A percentile compares a stretch with the other conserved stretches of the same genome.
Evolutionary conservation across 768 basidiomycete genomes (phyloP).

Genomic region (Clavaria fumosa): DNA sequence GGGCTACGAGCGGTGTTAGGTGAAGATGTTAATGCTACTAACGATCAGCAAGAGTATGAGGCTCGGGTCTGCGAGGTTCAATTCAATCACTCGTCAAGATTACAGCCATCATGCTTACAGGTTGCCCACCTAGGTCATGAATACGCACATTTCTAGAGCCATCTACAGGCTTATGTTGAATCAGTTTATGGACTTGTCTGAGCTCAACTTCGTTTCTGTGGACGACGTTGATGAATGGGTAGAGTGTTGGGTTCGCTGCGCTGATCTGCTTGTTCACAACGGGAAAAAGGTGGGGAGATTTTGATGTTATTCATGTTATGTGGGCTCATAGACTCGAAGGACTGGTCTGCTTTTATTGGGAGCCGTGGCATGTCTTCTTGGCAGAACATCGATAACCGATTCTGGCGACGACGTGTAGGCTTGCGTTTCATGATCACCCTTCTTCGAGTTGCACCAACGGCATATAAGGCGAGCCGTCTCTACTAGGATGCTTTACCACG

Average conservation of each 20-base stretch:
- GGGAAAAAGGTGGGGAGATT: slow-evolving; percentile 14
- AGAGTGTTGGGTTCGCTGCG: slow-evolving; percentile 63
- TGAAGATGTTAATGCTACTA: slow-evolving; percentile 15
- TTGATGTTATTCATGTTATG: neutral
- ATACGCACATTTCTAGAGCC: slow-evolving; percentile 21
- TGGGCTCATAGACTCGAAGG: slow-evolving; percentile 21
- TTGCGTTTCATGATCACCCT: slow-evolving; percentile 44
- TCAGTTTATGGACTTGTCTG: slow-evolving; percentile 24
- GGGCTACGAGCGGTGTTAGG: slow-evolving; percentile 39
- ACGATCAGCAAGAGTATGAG: slow-evolving; percentile 29
- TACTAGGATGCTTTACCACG: no score
- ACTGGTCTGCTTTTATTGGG: slow-evolving; percentile 49
- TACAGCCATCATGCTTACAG: no score
- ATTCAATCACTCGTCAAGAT: no score
- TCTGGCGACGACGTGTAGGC: slow-evolving; percentile 41
- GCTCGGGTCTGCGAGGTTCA: slow-evolving; percentile 36
- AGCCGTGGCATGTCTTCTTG: slow-evolving; percentile 36
- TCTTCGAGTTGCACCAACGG: slow-evolving; percentile 41
- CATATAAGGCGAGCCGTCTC: slow-evolving; percentile 39
- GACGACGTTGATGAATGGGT: slow-evolving; percentile 37
- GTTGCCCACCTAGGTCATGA: slow-evolving; percentile 41
- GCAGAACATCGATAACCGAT: slow-evolving; percentile 35
- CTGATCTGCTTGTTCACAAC: slow-evolving; percentile 35
- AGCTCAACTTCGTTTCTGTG: slow-evolving; percentile 11
- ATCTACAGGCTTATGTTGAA: slow-evolving; percentile 11